Evolutionary conservation across 176 grass and related monocot genomes (phyloP).

Genomic region (Ananas comosus): DNA sequence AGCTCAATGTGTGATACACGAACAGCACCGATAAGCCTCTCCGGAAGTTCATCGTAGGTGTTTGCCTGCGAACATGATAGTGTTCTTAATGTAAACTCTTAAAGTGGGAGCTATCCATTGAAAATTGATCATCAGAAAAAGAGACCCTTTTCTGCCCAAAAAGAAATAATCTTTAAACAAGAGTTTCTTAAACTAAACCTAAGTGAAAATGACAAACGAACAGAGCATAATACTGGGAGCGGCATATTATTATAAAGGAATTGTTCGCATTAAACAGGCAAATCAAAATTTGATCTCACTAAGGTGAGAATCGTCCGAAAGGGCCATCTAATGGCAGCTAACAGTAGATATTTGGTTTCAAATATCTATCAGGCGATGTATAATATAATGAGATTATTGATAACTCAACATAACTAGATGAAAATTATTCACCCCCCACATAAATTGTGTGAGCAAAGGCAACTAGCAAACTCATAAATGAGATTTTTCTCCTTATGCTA

Average conservation of each 20-base stretch:
- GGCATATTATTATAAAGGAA: no score
- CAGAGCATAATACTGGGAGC: background rate
- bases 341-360: no score
- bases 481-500: background rate
- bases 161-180: background rate
- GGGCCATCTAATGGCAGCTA: no score
- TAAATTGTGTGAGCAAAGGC: background rate
- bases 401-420: no score
- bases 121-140: no score
- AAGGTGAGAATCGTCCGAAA: no score
- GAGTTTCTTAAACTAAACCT: background rate
- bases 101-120: no score
- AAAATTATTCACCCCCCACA: no score
- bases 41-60: constrained; percentile 72
- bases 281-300: no score
- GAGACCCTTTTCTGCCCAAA: background rate
- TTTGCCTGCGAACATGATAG: constrained; percentile 37
- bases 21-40: constrained; percentile 90
- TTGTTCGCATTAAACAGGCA: no score
- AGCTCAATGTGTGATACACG: constrained; percentile 78
- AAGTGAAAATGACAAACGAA: background rate
- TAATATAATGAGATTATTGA: no score
- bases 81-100: background rate
- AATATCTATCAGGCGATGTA: no score
- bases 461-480: background rate